phyloP scores from a whole-genome alignment of 2,329 filamentous ascomycete genomes.

The Leptographium flavum region DNA sequence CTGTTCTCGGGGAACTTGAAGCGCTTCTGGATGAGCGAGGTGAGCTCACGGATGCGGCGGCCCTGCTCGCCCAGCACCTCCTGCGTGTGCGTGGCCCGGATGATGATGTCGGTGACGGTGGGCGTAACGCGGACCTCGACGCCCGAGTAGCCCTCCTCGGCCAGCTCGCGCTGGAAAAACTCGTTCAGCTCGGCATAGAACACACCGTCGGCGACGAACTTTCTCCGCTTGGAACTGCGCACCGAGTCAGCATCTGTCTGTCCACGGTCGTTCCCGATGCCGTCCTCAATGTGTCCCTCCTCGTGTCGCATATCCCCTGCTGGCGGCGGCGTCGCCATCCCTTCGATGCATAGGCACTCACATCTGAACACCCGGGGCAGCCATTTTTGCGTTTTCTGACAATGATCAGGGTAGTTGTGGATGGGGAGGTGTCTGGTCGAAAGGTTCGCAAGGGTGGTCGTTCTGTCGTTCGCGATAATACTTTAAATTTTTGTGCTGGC shows the following conservation, averaged over 20 bases:
- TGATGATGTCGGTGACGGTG: slow-evolving; percentile 99
- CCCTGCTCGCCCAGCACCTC: slow-evolving; percentile 99
- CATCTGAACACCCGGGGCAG: slow-evolving; percentile 48
- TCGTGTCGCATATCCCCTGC: not conserved
- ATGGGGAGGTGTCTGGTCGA: not conserved
- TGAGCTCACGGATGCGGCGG: slow-evolving; percentile 99
- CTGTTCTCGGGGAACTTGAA: slow-evolving; percentile 99
- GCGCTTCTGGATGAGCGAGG: slow-evolving; percentile 99
- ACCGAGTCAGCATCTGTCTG: not conserved
- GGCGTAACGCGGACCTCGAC: slow-evolving; percentile 99
- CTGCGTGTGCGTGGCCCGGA: slow-evolving; percentile 99
- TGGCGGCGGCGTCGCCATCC: not conserved
- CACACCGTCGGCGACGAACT: slow-evolving; percentile 95
- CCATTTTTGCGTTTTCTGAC: slow-evolving; percentile 29
- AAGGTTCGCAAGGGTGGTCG: not conserved
- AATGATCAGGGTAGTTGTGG: not conserved
- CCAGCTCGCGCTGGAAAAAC: slow-evolving; percentile 99
- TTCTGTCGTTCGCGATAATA: not conserved
- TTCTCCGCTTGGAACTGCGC: slow-evolving; percentile 74
- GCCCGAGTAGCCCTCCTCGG: slow-evolving; percentile 99
- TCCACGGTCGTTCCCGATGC: not conserved
- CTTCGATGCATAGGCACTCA: slow-evolving; percentile 25
- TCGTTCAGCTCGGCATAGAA: slow-evolving; percentile 99
- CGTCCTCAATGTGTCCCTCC: not conserved
- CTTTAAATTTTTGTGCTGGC: not conserved